Conservation (phyloP, 441 rosid genomes). For the Corymbia citriodora region DNA sequence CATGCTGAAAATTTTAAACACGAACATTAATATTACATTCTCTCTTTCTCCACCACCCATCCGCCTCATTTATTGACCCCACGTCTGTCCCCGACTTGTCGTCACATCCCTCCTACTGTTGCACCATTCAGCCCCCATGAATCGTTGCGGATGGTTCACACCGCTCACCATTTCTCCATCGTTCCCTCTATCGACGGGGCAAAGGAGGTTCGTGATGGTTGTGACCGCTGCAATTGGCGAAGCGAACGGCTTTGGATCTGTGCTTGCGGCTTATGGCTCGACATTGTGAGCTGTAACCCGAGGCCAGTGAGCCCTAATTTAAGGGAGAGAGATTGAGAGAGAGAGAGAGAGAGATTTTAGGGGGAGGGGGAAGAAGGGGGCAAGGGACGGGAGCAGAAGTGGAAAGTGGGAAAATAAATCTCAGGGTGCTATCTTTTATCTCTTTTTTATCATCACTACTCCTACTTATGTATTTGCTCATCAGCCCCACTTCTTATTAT, state of each 20-base stretch:
- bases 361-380: too few relatives aligned
- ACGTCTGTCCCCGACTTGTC: neutral
- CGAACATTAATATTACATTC: neutral
- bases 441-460: neutral
- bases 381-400: too few relatives aligned
- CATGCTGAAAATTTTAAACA: neutral
- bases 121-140: neutral
- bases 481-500: neutral
- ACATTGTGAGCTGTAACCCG: neutral
- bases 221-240: neutral
- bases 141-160: neutral
- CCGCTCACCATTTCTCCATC: neutral
- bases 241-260: neutral
- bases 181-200: neutral
- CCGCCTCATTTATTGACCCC: neutral
- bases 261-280: neutral
- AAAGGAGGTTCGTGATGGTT: neutral
- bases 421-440: neutral
- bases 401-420: neutral
- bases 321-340: neutral
- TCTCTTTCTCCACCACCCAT: neutral
- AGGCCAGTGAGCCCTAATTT: neutral
- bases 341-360: too few relatives aligned
- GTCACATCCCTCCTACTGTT: neutral
- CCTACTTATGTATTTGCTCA: neutral